Percentiles rank a stretch among this genome's conserved stretches.
Evolutionary conservation across 176 grass and related monocot species (phyloP).

Genomic region (Triticum turgidum): DNA sequence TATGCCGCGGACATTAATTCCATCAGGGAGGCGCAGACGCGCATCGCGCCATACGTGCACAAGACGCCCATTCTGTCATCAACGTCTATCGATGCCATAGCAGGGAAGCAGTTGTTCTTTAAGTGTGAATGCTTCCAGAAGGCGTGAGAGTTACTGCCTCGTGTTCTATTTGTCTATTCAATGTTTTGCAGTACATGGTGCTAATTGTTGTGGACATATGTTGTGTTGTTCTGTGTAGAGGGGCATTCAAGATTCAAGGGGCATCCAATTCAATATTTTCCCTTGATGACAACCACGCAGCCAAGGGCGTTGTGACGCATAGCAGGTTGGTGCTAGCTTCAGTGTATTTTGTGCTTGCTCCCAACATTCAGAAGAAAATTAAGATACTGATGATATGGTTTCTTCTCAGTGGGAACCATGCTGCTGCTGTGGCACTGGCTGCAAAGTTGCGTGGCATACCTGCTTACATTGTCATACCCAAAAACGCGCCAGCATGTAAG

Average conservation of each 20-base stretch:
- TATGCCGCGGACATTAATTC: conserved; percentile 74
- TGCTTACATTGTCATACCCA: conserved; percentile 85
- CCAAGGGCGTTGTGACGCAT: conserved; percentile 87
- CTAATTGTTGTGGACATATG: not conserved
- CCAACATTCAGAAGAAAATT: not conserved
- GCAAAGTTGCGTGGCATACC: conserved; percentile 87
- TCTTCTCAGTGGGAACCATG: conserved; percentile 78
- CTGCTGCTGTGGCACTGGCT: conserved; percentile 81
- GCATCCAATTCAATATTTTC: conserved; percentile 95
- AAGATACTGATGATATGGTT: conserved; percentile 3
- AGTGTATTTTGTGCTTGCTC: not conserved
- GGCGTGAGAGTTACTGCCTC: conserved; percentile 49
- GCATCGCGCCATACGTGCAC: conserved; percentile 75
- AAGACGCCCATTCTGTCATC: conserved; percentile 67
- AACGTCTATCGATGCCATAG: conserved; percentile 57
- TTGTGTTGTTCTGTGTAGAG: conserved; percentile 42
- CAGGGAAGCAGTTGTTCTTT: conserved; percentile 69
- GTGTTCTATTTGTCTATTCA: conserved; percentile 12
- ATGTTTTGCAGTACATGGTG: not conserved
- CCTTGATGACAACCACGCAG: conserved; percentile 61
- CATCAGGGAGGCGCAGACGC: conserved; percentile 69
- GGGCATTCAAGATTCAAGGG: conserved; percentile 90
- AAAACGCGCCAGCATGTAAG: conserved; percentile 84
- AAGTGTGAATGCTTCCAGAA: conserved; percentile 99
- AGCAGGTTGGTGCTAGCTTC: conserved; percentile 66